phyloP scores from a whole-genome alignment of 2,329 filamentous ascomycete genomes.

The Colletotrichum musae region DNA sequence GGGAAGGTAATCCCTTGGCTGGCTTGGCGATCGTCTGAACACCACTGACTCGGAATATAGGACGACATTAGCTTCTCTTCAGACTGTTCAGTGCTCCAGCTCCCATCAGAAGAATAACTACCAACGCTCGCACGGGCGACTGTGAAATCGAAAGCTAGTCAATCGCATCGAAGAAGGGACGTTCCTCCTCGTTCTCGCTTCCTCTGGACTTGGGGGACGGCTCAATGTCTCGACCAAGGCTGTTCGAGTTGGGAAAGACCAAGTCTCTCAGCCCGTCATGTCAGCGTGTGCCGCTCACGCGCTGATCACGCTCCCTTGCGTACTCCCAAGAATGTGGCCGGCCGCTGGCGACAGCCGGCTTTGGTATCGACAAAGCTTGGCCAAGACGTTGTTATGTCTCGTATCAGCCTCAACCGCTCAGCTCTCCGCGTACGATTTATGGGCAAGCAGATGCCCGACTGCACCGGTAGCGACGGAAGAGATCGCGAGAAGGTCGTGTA shows the following conservation, averaged over 20 bases:
- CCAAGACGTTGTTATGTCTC: background rate
- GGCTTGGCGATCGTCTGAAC: slow-evolving; percentile 23
- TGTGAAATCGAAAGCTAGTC: background rate
- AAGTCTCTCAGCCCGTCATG: background rate
- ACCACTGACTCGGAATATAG: slow-evolving; percentile 16
- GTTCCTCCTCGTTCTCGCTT: background rate
- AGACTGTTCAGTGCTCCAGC: slow-evolving; percentile 13
- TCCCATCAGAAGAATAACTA: background rate
- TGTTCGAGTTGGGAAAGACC: background rate
- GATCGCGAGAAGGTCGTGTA: too few relatives aligned
- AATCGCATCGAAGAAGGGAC: background rate
- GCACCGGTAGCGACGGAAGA: too few relatives aligned
- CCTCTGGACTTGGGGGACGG: background rate
- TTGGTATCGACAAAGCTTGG: background rate
- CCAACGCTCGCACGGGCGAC: slow-evolving; percentile 5
- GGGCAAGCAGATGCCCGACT: too few relatives aligned
- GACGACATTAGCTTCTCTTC: slow-evolving; percentile 16
- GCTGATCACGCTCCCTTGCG: background rate
- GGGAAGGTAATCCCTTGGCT: slow-evolving; percentile 12
- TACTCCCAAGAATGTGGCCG: background rate
- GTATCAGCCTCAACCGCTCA: background rate
- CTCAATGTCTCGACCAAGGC: background rate
- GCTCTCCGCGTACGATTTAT: background rate
- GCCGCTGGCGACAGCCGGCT: too few relatives aligned
- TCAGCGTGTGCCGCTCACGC: background rate